Evolutionary conservation across 192 early-diverging fungal genomes (phyloP).

Genomic region (Kappamyces sp.): DNA sequence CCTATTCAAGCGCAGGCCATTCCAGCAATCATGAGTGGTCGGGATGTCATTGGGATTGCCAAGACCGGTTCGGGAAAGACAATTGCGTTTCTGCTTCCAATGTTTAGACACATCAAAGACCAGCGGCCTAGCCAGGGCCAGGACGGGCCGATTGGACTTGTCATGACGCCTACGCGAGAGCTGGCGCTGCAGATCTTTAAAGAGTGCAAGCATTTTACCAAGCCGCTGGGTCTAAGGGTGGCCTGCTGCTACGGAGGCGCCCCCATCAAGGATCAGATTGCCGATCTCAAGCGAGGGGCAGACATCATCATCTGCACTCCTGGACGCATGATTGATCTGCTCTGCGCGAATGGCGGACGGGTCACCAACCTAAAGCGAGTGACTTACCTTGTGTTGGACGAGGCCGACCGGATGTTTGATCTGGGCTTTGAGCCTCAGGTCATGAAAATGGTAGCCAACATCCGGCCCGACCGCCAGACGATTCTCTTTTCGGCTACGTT

Average conservation of each 20-base stretch:
- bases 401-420: slow-evolving; percentile 89
- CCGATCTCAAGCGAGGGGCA: slow-evolving; percentile 62
- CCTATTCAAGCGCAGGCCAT: slow-evolving; percentile 89
- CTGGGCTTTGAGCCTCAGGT: slow-evolving; percentile 99
- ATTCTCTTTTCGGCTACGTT: slow-evolving; percentile 95
- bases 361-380: slow-evolving; percentile 73
- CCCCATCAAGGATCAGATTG: slow-evolving; percentile 77
- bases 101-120: slow-evolving; percentile 93
- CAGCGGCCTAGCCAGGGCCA: slow-evolving; percentile 43
- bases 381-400: slow-evolving; percentile 47
- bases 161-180: slow-evolving; percentile 92
- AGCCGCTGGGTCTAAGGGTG: slow-evolving; percentile 74
- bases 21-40: slow-evolving; percentile 92
- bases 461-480: slow-evolving; percentile 79
- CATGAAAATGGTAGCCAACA: slow-evolving; percentile 89
- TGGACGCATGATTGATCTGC: slow-evolving; percentile 79
- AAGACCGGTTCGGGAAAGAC: slow-evolving; percentile 94
- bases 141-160: slow-evolving; percentile 72
- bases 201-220: slow-evolving; percentile 86
- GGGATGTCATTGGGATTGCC: slow-evolving; percentile 92
- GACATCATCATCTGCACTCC: slow-evolving; percentile 82
- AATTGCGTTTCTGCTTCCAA: slow-evolving; percentile 86
- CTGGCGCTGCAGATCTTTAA: slow-evolving; percentile 88
- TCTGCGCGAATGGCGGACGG: slow-evolving; percentile 69
- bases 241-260: slow-evolving; percentile 87